These are phyloP conservation scores for Diaporthe eres DNA, from an alignment of 2,329 filamentous ascomycete genomes.

Conservation along the genomic window DNA sequence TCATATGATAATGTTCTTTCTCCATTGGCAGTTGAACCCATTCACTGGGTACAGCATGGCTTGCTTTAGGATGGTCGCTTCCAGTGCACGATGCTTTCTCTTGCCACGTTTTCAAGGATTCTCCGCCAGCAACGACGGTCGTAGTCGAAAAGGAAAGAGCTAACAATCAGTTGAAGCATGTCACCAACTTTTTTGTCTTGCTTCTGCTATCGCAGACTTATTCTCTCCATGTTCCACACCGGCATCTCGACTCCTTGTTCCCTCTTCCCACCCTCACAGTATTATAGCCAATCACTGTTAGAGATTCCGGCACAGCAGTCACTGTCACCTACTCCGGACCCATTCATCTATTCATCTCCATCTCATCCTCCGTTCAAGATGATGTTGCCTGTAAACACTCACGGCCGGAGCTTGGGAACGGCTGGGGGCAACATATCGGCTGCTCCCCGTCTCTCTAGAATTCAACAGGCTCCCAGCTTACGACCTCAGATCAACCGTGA, in stretches of 20 bases:
- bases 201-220: not conserved
- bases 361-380: not conserved
- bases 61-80: not conserved
- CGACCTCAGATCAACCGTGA: not conserved
- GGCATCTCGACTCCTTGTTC: not conserved
- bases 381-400: not conserved
- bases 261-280: not conserved
- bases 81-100: not conserved
- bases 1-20: rapidly evolving
- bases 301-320: not conserved
- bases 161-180: not conserved
- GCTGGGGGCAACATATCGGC: not conserved
- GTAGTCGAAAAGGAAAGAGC: not conserved
- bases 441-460: not conserved
- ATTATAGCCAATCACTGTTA: not conserved
- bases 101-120: not conserved
- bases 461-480: not conserved
- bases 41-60: not conserved
- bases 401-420: not conserved
- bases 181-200: not conserved
- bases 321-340: not conserved
- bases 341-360: not conserved
- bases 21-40: not conserved
- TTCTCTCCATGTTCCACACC: not conserved
- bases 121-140: not conserved